Conservation (phyloP, 495 filamentous ascomycete species). For the Bryoglossum gracile region DNA sequence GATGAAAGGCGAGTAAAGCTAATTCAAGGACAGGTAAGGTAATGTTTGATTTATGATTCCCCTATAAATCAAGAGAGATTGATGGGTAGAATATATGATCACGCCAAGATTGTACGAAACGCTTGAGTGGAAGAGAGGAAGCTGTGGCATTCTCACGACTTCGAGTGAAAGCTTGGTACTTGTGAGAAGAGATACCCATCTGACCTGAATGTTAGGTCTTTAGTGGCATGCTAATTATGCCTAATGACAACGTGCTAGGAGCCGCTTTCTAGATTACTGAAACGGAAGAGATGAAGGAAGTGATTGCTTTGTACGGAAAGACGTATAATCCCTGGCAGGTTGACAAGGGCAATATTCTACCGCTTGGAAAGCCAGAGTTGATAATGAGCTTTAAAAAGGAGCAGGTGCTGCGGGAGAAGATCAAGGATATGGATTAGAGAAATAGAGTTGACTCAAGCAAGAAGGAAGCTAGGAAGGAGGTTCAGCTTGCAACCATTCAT, state of each 20-base stretch:
- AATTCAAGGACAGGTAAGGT: constrained; percentile 18
- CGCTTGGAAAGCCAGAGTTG: constrained; percentile 33
- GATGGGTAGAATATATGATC: constrained; percentile 95
- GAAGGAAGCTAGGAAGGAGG: constrained; percentile 58
- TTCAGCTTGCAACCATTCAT: constrained; percentile 53
- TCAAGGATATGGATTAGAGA: constrained; percentile 57
- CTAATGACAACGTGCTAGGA: constrained; percentile 56
- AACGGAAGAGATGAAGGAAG: constrained; percentile 31
- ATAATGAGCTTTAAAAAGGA: constrained; percentile 33
- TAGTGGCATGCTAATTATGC: constrained; percentile 32
- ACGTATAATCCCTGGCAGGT: constrained; percentile 35
- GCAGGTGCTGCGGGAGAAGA: constrained; percentile 54
- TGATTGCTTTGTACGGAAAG: constrained; percentile 32
- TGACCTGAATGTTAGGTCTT: background rate
- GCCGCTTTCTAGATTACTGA: constrained; percentile 52
- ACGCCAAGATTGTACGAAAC: constrained; percentile 58
- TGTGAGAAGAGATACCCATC: constrained; percentile 69
- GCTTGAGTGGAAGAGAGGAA: constrained; percentile 58
- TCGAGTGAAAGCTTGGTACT: too few relatives aligned
- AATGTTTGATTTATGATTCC: constrained; percentile 78
- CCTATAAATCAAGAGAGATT: constrained; percentile 57
- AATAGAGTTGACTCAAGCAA: constrained; percentile 52
- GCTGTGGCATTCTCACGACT: constrained; percentile 35
- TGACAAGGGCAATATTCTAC: constrained; percentile 27
- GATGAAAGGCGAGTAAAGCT: background rate